Percentiles rank a stretch among this genome's conserved stretches.
phyloP scores from a whole-genome alignment of 371 early-diverging fungal genomes.

The Mortierella sp. region DNA sequence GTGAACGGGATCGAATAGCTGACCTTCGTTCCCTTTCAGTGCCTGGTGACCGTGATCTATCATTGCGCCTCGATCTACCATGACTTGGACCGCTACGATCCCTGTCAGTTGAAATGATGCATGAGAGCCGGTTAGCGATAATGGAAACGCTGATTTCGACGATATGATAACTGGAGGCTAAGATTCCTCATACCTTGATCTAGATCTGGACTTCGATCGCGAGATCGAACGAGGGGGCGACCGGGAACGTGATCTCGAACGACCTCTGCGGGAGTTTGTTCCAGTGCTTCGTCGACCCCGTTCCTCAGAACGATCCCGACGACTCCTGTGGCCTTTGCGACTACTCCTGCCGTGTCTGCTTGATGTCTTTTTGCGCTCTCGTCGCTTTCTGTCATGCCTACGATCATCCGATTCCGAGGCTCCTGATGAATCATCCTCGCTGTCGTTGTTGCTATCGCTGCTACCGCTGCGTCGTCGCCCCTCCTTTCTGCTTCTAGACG shows the following conservation, averaged over 20 bases:
- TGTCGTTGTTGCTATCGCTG: neutral
- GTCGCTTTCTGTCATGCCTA: slow-evolving; percentile 12
- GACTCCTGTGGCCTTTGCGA: slow-evolving; percentile 10
- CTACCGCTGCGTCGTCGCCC: slow-evolving; percentile 10
- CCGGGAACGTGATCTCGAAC: slow-evolving; percentile 7
- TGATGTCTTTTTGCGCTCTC: slow-evolving; percentile 20
- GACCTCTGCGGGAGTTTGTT: slow-evolving; percentile 4
- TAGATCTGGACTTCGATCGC: slow-evolving; percentile 13
- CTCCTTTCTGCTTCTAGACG: slow-evolving; percentile 15
- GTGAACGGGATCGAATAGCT: slow-evolving; percentile 1
- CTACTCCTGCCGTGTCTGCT: slow-evolving; percentile 21
- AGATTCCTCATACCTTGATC: slow-evolving; percentile 10
- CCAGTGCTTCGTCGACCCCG: slow-evolving; percentile 16
- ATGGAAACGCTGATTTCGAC: no score
- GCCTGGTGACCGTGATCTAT: neutral
- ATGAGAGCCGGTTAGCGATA: neutral
- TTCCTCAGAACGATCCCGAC: slow-evolving; percentile 19
- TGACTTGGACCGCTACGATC: slow-evolving; percentile 1
- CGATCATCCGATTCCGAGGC: slow-evolving; percentile 39
- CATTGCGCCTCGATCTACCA: neutral
- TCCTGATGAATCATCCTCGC: slow-evolving; percentile 3
- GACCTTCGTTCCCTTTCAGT: no score
- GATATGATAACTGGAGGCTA: no score
- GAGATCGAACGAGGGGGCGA: slow-evolving; percentile 12
- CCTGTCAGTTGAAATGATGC: neutral